phyloP scores from a whole-genome alignment of 164 flowering plant species.

The Stephania cephalantha region DNA sequence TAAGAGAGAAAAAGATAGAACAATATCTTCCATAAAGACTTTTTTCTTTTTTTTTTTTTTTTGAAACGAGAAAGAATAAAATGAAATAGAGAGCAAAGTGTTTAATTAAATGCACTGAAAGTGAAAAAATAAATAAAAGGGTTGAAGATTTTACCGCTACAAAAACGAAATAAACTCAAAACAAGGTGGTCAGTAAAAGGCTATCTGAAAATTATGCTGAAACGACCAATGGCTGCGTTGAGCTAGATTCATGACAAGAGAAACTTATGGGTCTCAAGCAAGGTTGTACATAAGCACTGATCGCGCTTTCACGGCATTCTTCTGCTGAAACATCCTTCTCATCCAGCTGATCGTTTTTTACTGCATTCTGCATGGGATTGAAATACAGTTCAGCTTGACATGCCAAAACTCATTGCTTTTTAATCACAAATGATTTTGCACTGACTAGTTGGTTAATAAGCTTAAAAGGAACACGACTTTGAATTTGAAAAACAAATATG shows the following conservation, averaged over 20 bases:
- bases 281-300: constrained; percentile 51
- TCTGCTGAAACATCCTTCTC: constrained; percentile 33
- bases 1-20: no score
- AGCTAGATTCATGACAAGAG: constrained; percentile 23
- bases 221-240: constrained; percentile 31
- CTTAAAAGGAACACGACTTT: not conserved
- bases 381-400: not conserved
- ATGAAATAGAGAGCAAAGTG: not conserved
- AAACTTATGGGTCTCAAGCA: constrained; percentile 31
- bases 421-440: not conserved
- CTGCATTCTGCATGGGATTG: constrained; percentile 43
- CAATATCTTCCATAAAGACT: no score
- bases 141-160: not conserved
- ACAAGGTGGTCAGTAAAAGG: not conserved
- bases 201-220: constrained; percentile 6
- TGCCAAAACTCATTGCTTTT: not conserved
- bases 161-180: not conserved
- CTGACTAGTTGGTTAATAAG: not conserved
- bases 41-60: no score
- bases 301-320: constrained; percentile 28
- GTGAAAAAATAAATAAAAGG: not conserved
- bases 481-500: not conserved
- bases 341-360: constrained; percentile 57
- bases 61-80: no score
- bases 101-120: no score